These are phyloP conservation scores for Aspergillus sclerotiicarbonarius DNA, from an alignment of 495 filamentous ascomycete species.

Conservation along the genomic window DNA sequence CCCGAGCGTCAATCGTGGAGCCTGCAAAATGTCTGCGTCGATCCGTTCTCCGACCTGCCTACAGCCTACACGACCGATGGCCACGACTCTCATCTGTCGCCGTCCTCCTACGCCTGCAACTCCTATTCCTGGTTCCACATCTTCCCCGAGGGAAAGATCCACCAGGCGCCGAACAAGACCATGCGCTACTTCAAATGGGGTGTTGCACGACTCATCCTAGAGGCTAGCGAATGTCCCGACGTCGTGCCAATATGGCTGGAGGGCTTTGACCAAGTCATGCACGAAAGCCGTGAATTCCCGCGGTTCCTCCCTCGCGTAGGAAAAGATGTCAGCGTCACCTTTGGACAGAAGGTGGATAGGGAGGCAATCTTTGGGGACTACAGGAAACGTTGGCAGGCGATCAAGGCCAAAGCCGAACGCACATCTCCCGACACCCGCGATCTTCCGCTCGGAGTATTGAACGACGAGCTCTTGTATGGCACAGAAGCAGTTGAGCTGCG, in stretches of 20 bases:
- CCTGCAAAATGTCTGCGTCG: conserved; percentile 43
- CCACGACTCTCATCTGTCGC: conserved; percentile 55
- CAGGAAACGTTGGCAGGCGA: conserved; percentile 62
- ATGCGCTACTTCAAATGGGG: conserved; percentile 99
- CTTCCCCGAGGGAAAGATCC: conserved; percentile 91
- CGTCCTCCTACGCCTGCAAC: conserved; percentile 58
- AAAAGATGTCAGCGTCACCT: conserved; percentile 69
- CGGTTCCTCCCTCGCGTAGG: conserved; percentile 75
- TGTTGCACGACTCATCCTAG: conserved; percentile 81
- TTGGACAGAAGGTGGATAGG: conserved; percentile 54
- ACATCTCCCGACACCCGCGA: conserved; percentile 29
- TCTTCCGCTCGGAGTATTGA: conserved; percentile 58
- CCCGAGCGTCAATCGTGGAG: conserved; percentile 40
- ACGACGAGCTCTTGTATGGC: conserved; percentile 66
- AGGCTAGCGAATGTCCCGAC: conserved; percentile 76
- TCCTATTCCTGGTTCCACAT: conserved; percentile 85
- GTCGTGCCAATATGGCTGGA: conserved; percentile 94
- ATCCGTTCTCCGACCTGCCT: conserved; percentile 47
- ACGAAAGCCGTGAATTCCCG: conserved; percentile 74
- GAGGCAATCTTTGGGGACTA: conserved; percentile 61
- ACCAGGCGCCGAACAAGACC: conserved; percentile 74
- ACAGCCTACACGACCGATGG: conserved; percentile 52
- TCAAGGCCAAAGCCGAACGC: conserved; percentile 51
- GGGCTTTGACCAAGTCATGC: conserved; percentile 81
- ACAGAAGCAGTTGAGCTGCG: conserved; percentile 73